phyloP scores from a whole-genome alignment of 352 stramenopile species.

The Pythium periplocum region DNA sequence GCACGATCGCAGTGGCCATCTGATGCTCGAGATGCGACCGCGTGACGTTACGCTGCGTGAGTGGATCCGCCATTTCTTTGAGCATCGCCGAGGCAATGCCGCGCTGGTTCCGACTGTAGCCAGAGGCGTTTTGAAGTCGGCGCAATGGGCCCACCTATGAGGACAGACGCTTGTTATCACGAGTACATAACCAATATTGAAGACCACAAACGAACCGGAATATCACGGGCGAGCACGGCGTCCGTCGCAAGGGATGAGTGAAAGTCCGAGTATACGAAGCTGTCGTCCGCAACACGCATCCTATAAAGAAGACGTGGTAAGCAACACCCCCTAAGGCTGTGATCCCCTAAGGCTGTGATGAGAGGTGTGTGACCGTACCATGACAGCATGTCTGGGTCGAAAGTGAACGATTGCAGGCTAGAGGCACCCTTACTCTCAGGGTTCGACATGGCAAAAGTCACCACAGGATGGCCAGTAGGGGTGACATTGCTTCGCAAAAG shows the following conservation, averaged over 20 bases:
- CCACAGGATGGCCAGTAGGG: conserved; percentile 59
- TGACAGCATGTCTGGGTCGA: conserved; percentile 58
- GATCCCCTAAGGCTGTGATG: neutral
- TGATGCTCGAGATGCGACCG: conserved; percentile 83
- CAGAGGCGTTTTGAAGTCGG: conserved; percentile 76
- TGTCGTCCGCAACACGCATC: conserved; percentile 84
- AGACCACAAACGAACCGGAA: conserved; percentile 43
- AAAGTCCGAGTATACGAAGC: conserved; percentile 85
- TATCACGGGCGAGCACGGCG: conserved; percentile 44
- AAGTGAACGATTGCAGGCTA: conserved; percentile 75
- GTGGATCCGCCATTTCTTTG: conserved; percentile 55
- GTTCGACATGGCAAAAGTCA: conserved; percentile 76
- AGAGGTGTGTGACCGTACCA: conserved; percentile 37
- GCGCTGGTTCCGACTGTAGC: conserved; percentile 62
- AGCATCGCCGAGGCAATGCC: conserved; percentile 69
- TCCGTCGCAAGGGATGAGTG: conserved; percentile 67
- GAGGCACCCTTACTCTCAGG: conserved; percentile 39
- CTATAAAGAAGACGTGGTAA: conserved; percentile 17
- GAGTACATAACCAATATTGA: neutral
- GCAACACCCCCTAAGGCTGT: neutral
- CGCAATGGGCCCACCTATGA: conserved; percentile 64
- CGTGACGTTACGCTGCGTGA: conserved; percentile 78
- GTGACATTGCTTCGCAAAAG: conserved; percentile 72
- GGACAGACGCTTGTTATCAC: conserved; percentile 1
- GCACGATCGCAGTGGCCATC: conserved; percentile 44